Evolutionary conservation across 2,329 filamentous ascomycete species (phyloP).

Genomic region (Aschersonia sp.): DNA sequence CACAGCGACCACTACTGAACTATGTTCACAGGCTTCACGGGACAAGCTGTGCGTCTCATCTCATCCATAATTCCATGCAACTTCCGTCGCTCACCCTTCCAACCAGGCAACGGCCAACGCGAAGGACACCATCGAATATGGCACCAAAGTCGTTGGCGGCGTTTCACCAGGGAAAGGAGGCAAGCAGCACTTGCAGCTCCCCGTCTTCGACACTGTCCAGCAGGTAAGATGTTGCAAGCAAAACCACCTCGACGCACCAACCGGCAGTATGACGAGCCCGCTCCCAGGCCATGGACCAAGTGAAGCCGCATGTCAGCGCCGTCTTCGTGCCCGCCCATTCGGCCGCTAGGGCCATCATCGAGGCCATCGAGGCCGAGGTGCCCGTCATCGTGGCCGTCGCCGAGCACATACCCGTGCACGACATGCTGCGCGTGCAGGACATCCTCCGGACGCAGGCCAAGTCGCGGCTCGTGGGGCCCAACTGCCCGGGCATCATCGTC

Average conservation of each 20-base stretch:
- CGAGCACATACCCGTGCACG: constrained; percentile 66
- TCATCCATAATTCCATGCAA: not conserved
- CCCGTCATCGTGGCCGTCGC: constrained; percentile 67
- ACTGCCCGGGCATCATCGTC: constrained; percentile 68
- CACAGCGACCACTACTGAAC: not conserved
- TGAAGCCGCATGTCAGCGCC: constrained; percentile 49
- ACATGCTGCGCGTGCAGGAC: constrained; percentile 57
- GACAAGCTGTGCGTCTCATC: constrained; percentile 15
- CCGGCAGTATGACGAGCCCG: not conserved
- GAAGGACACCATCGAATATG: constrained; percentile 21
- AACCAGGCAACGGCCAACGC: constrained; percentile 21
- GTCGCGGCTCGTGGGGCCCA: constrained; percentile 64
- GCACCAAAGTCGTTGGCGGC: constrained; percentile 22
- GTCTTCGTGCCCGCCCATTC: constrained; percentile 60
- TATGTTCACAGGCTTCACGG: constrained; percentile 18
- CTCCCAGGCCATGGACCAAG: constrained; percentile 15
- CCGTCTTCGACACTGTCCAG: constrained; percentile 19
- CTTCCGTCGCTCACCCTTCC: not conserved
- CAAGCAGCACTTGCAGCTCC: constrained; percentile 16
- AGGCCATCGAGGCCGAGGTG: constrained; percentile 65
- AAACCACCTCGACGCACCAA: not conserved
- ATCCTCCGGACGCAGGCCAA: constrained; percentile 58
- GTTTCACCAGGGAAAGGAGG: constrained; percentile 22
- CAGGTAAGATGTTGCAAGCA: constrained; percentile 11
- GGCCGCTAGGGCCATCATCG: constrained; percentile 54